Conservation (phyloP, 495 filamentous ascomycete genomes). For the Schizothecium vesticola region DNA sequence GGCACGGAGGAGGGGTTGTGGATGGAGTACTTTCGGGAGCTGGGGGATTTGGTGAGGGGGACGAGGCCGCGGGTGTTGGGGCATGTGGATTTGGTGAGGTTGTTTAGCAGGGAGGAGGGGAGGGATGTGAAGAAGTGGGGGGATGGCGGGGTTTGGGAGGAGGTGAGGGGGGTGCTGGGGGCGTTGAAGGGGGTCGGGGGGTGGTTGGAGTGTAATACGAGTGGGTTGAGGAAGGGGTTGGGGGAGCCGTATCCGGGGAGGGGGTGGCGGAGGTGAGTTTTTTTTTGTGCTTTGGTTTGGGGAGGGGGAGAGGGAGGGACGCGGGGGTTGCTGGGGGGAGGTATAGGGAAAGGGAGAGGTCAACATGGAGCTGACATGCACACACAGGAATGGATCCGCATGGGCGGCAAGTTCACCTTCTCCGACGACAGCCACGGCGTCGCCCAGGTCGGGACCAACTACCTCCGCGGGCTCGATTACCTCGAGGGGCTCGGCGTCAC, state of each 20-base stretch:
- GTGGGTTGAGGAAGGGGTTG: slow-evolving; percentile 82
- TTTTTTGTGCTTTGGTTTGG: too few relatives aligned
- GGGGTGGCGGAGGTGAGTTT: slow-evolving; percentile 54
- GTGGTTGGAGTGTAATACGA: slow-evolving; percentile 82
- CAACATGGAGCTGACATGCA: not conserved
- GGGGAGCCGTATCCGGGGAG: slow-evolving; percentile 80
- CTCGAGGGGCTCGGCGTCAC: slow-evolving; percentile 42
- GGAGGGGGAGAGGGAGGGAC: too few relatives aligned
- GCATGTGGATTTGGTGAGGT: slow-evolving; percentile 86
- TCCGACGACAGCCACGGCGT: slow-evolving; percentile 89
- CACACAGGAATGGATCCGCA: slow-evolving; percentile 34
- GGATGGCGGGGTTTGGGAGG: slow-evolving; percentile 59
- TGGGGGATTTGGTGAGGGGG: slow-evolving; percentile 71
- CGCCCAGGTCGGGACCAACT: slow-evolving; percentile 65
- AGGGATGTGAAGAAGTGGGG: slow-evolving; percentile 47
- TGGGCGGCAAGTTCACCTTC: slow-evolving; percentile 77
- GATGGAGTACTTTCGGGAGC: slow-evolving; percentile 78
- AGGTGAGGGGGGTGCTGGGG: slow-evolving; percentile 65
- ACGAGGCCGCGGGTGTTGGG: slow-evolving; percentile 76
- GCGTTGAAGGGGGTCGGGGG: slow-evolving; percentile 68
- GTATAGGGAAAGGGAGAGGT: too few relatives aligned
- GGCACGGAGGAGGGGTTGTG: slow-evolving; percentile 65
- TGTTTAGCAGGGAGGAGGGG: slow-evolving; percentile 66
- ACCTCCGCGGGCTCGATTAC: slow-evolving; percentile 50
- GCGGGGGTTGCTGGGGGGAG: too few relatives aligned